These are phyloP conservation scores for Planoprotostelium fungivorum DNA, from an alignment of 78 protist species.

Conservation along the genomic window DNA sequence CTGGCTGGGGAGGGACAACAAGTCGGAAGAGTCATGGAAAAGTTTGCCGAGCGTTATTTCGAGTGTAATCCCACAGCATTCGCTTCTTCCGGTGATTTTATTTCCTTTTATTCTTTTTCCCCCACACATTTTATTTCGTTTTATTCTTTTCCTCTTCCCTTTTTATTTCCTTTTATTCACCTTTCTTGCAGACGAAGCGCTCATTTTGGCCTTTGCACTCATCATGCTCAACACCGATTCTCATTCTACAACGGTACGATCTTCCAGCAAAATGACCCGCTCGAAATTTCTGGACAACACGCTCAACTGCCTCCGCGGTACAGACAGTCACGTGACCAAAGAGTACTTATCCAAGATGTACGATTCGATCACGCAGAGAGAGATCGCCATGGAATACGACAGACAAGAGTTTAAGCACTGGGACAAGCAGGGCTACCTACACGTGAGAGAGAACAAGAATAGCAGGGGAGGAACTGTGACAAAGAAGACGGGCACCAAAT, in stretches of 20 bases:
- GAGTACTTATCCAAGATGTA: not conserved
- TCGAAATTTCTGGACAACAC: not conserved
- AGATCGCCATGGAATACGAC: not conserved
- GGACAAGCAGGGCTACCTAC: not conserved
- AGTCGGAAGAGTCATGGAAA: not conserved
- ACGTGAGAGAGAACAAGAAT: not conserved
- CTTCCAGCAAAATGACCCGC: not conserved
- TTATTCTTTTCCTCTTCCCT: too few species aligned
- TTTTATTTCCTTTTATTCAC: not conserved
- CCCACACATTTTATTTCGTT: too few species aligned
- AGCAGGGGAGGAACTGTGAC: not conserved
- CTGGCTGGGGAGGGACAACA: not conserved
- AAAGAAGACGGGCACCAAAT: not conserved
- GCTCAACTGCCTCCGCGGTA: not conserved
- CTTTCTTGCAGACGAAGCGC: not conserved
- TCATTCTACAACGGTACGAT: not conserved
- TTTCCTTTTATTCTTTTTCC: too few species aligned
- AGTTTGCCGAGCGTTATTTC: not conserved
- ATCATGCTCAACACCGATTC: not conserved
- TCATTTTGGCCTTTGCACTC: not conserved
- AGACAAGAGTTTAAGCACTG: not conserved
- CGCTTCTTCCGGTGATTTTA: not conserved
- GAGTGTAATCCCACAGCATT: not conserved
- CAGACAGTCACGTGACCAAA: not conserved
- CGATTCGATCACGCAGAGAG: not conserved